phyloP scores from a whole-genome alignment of 257 asterid genomes.

The Rubia yunnanensis region DNA sequence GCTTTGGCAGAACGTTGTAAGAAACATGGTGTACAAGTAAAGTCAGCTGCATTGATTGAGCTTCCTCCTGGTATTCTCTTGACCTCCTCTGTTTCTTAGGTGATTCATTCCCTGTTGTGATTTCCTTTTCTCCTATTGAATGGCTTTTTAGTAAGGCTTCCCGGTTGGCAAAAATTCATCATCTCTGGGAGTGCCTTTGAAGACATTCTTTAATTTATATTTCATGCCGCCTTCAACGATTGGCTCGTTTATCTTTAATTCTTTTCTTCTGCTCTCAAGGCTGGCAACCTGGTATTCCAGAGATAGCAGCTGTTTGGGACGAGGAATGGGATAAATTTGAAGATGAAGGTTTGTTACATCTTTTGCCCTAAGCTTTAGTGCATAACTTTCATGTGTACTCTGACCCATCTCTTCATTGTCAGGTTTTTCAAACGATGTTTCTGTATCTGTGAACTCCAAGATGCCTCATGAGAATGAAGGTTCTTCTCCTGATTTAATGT shows the following conservation, averaged over 20 bases:
- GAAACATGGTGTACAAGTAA: constrained; percentile 59
- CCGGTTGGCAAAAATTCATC: not conserved
- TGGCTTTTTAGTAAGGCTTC: not conserved
- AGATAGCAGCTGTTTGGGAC: constrained; percentile 82
- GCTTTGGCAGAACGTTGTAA: constrained; percentile 79
- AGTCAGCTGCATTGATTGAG: constrained; percentile 74
- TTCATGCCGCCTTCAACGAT: not conserved
- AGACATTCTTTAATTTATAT: not conserved
- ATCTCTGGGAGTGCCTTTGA: not conserved
- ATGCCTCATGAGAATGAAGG: constrained; percentile 35
- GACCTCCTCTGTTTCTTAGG: not conserved
- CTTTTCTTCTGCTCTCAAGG: constrained; percentile 38
- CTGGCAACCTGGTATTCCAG: constrained; percentile 96
- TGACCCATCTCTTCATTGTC: constrained; percentile 19
- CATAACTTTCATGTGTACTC: constrained; percentile 4
- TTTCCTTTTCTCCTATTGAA: constrained; percentile 14
- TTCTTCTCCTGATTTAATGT: constrained; percentile 48
- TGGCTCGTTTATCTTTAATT: not conserved
- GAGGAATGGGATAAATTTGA: constrained; percentile 99
- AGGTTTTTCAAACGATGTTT: constrained; percentile 82
- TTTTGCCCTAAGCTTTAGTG: not conserved
- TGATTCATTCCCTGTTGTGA: constrained; percentile 2
- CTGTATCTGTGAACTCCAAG: constrained; percentile 46
- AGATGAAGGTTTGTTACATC: constrained; percentile 65
- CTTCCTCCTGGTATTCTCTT: constrained; percentile 70